Percentiles rank a stretch among this genome's conserved stretches.
Evolutionary conservation across 1,139 yeast species (phyloP).

Genomic region (Nakaseomyces bracarensis): DNA sequence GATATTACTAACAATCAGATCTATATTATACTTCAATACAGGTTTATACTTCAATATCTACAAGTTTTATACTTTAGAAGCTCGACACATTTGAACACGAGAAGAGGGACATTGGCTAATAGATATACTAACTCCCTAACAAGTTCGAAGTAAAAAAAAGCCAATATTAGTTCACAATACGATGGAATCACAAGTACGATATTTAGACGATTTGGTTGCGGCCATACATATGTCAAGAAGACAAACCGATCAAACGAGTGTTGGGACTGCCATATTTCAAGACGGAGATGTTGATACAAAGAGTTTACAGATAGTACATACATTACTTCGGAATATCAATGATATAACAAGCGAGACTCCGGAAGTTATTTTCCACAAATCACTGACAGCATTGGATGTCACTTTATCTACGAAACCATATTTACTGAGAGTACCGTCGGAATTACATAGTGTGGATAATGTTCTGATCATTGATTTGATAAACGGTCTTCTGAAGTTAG

Average conservation of each 20-base stretch:
- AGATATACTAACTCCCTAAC: no score
- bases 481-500: conserved; percentile 16
- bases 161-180: no score
- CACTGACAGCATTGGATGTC: conserved; percentile 24
- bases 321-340: conserved; percentile 21
- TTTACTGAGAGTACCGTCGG: conserved; percentile 10
- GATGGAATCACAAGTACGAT: conserved; percentile 26
- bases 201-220: conserved; percentile 26
- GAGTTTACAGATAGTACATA: conserved; percentile 12
- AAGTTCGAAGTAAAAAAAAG: no score
- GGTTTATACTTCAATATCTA: no score
- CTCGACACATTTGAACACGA: no score
- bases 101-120: no score
- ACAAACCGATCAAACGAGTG: not conserved
- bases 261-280: conserved; percentile 5
- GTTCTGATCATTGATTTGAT: conserved; percentile 17
- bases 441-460: not conserved
- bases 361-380: conserved; percentile 22
- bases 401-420: conserved; percentile 21
- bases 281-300: conserved; percentile 7
- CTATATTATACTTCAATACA: no score
- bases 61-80: no score
- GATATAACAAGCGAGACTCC: conserved; percentile 12
- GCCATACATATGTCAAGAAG: conserved; percentile 20
- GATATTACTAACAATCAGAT: no score